Conservation (phyloP, 495 filamentous ascomycete species). For the Podospora tetraspora region DNA sequence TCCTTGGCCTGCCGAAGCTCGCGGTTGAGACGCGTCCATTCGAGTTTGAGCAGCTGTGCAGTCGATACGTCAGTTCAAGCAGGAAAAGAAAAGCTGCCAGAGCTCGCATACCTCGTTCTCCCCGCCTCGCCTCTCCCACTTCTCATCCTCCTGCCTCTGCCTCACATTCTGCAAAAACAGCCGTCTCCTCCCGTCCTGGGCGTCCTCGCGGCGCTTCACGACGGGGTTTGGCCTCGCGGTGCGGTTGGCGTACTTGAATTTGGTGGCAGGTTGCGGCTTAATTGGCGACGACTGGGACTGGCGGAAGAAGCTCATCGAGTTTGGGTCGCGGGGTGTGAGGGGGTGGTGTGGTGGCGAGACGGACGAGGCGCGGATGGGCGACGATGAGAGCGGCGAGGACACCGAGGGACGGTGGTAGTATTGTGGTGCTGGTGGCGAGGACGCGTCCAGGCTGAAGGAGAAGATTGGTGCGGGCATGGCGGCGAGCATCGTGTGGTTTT, state of each 20-base stretch:
- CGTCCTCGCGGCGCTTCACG: constrained; percentile 22
- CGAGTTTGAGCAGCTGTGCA: constrained; percentile 42
- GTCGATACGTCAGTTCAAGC: constrained; percentile 15
- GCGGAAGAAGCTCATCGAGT: neutral
- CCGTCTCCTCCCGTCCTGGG: constrained; percentile 49
- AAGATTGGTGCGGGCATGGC: constrained; percentile 18
- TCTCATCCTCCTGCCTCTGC: constrained; percentile 59
- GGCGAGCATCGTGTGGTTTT: constrained; percentile 13
- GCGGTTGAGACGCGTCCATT: constrained; percentile 40
- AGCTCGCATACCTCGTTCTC: constrained; percentile 64
- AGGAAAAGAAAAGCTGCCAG: neutral
- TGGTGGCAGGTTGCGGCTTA: constrained; percentile 2
- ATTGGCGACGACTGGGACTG: constrained; percentile 19
- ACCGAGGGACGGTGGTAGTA: constrained; percentile 18
- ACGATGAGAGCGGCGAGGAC: constrained; percentile 23
- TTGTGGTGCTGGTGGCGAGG: constrained; percentile 17
- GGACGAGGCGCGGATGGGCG: constrained; percentile 18
- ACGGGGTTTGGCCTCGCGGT: constrained; percentile 22
- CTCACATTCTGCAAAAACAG: constrained; percentile 76
- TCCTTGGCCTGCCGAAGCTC: constrained; percentile 43
- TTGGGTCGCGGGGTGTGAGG: constrained; percentile 7
- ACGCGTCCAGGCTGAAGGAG: constrained; percentile 13
- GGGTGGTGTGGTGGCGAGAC: constrained; percentile 3
- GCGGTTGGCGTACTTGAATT: constrained; percentile 21
- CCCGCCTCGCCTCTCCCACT: constrained; percentile 60